Evolutionary conservation across 192 early-diverging fungal genomes (phyloP).

Genomic region (Coemansia sp.): DNA sequence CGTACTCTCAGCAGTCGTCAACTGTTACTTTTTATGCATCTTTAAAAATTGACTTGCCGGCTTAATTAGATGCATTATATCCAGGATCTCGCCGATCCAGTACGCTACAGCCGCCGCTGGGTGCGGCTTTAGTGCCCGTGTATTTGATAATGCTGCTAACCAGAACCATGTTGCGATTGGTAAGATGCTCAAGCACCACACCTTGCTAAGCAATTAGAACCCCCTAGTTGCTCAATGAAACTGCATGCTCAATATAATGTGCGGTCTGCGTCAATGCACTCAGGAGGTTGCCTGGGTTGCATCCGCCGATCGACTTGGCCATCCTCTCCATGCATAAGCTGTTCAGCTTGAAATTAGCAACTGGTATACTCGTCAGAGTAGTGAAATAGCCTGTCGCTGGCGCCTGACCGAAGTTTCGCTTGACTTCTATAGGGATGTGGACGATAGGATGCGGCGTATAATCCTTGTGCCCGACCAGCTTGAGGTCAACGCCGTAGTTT

Average conservation of each 20-base stretch:
- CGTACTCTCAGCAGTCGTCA: too few species aligned
- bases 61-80: too few species aligned
- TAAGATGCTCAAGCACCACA: neutral
- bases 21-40: too few species aligned
- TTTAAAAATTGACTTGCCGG: too few species aligned
- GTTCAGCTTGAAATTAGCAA: neutral
- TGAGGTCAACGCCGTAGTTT: neutral
- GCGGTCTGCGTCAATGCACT: neutral
- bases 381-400: too few species aligned
- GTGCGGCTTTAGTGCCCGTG: neutral
- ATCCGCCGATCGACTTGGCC: neutral
- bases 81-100: neutral
- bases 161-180: neutral
- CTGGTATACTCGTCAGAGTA: neutral
- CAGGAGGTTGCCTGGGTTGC: neutral
- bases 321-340: neutral
- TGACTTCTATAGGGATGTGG: neutral
- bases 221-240: neutral
- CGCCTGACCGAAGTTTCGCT: neutral
- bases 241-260: neutral
- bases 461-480: neutral
- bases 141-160: constrained; percentile 1
- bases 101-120: constrained; percentile 1
- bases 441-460: neutral
- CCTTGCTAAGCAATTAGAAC: neutral